Conservation (phyloP, 345 rosid species). For the Theobroma cacao region DNA sequence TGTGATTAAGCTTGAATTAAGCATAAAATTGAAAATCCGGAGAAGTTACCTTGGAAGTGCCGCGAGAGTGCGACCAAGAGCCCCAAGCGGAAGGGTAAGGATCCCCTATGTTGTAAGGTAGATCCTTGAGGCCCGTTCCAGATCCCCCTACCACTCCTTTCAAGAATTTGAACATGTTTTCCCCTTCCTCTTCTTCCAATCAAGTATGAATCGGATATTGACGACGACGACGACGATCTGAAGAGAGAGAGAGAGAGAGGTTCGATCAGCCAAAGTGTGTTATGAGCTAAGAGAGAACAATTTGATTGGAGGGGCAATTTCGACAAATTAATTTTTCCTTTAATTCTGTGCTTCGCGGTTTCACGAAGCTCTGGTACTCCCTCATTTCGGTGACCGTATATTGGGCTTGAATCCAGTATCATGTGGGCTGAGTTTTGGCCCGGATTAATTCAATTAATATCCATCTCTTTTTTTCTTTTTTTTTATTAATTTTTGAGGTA, state of each 20-base stretch:
- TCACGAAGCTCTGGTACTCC: not conserved
- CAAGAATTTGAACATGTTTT: conserved; percentile 76
- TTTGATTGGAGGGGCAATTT: not conserved
- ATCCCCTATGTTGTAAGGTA: conserved; percentile 88
- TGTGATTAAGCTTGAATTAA: not conserved
- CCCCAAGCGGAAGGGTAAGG: conserved; percentile 95
- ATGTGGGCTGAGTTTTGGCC: not conserved
- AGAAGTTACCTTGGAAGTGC: conserved; percentile 72
- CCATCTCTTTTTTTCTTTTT: too few relatives aligned
- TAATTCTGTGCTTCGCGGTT: not conserved
- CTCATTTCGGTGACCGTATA: not conserved
- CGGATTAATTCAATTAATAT: too few relatives aligned
- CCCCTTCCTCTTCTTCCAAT: not conserved
- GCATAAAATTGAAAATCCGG: not conserved
- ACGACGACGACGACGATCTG: not conserved
- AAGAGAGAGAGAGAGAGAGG: not conserved
- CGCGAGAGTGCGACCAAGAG: conserved; percentile 90
- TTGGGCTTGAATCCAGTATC: not conserved
- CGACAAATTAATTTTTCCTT: not conserved
- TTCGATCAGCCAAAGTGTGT: not conserved
- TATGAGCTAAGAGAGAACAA: not conserved
- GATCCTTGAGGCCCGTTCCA: conserved; percentile 91
- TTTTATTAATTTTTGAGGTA: too few relatives aligned
- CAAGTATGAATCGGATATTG: not conserved
- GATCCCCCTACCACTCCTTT: conserved; percentile 96